Percentiles rank a stretch among this genome's conserved stretches.
phyloP scores from a whole-genome alignment of 495 filamentous ascomycete species.

The Chaetomium tenue region DNA sequence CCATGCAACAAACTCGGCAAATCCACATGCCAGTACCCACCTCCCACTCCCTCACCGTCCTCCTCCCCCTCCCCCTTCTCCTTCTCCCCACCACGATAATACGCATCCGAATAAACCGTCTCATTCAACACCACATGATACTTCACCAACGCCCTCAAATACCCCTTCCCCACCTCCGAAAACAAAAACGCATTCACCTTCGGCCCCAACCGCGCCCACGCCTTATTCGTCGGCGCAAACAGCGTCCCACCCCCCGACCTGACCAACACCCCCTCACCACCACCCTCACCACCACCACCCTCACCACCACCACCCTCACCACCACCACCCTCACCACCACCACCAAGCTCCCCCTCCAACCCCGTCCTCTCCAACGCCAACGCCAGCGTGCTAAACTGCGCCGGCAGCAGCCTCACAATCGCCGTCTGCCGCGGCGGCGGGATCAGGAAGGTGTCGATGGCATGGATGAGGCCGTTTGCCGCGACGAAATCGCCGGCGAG shows the following conservation, averaged over 20 bases:
- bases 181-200: constrained; percentile 76
- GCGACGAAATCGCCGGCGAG: constrained; percentile 57
- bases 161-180: constrained; percentile 62
- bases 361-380: constrained; percentile 70
- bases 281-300: not conserved
- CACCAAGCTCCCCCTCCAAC: constrained; percentile 41
- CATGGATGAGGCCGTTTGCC: constrained; percentile 80
- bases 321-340: not conserved
- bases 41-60: not conserved
- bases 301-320: not conserved
- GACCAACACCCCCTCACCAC: not conserved
- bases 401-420: constrained; percentile 65
- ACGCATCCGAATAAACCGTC: constrained; percentile 80
- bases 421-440: constrained; percentile 63
- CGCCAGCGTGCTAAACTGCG: constrained; percentile 71
- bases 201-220: constrained; percentile 68
- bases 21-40: constrained; percentile 55
- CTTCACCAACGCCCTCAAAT: constrained; percentile 68
- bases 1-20: constrained; percentile 64
- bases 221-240: constrained; percentile 74
- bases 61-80: constrained; percentile 21
- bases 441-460: constrained; percentile 65
- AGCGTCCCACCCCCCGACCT: constrained; percentile 54
- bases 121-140: constrained; percentile 75
- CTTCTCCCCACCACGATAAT: constrained; percentile 46